A percentile compares a stretch with the other conserved stretches of the same genome.
phyloP scores from a whole-genome alignment of 345 rosid genomes.

The Syzygium jambos region DNA sequence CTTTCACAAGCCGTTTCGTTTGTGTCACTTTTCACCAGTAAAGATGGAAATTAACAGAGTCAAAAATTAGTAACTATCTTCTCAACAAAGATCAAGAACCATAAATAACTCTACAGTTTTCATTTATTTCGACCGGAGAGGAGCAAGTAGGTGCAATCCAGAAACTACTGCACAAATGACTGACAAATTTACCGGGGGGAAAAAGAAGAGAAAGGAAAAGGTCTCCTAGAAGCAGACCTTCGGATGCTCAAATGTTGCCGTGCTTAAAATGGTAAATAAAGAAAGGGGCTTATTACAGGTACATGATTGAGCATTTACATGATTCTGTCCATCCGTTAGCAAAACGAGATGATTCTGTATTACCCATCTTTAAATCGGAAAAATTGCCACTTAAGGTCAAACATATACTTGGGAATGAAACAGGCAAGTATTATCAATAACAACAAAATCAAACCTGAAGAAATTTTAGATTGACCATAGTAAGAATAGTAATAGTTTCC shows the following conservation, averaged over 20 bases:
- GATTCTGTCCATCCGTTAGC: not conserved
- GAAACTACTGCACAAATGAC: not conserved
- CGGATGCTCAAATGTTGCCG: not conserved
- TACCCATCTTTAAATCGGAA: not conserved
- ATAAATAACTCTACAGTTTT: not conserved
- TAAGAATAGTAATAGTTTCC: not conserved
- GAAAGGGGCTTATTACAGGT: not conserved
- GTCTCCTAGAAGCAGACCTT: not conserved
- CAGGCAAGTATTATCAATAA: not conserved
- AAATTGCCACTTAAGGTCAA: not conserved
- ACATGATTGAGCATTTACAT: not conserved
- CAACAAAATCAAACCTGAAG: not conserved
- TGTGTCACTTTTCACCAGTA: not conserved
- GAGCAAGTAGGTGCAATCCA: not conserved
- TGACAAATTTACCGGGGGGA: not conserved
- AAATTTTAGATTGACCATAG: not conserved
- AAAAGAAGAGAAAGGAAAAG: not conserved
- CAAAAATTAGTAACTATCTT: not conserved
- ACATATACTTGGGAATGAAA: not conserved
- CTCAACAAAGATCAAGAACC: not conserved
- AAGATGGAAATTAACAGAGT: not conserved
- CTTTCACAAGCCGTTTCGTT: not conserved
- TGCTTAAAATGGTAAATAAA: not conserved
- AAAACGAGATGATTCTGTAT: not conserved
- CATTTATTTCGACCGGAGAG: not conserved